Evolutionary conservation across 768 basidiomycete genomes (phyloP).

Genomic region (Tulasnella sp.): DNA sequence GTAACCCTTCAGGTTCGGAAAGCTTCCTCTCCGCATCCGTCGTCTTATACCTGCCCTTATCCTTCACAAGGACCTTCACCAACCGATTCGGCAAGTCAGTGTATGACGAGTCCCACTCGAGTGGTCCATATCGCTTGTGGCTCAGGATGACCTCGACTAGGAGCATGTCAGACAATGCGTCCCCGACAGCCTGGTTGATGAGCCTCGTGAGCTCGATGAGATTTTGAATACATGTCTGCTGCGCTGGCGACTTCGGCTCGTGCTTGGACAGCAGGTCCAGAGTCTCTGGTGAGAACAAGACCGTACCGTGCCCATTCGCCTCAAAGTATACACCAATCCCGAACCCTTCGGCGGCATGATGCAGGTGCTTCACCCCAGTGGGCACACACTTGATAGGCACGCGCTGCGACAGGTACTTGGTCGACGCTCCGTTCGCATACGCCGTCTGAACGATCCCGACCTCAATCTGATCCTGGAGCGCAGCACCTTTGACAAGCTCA

Average conservation of each 20-base stretch:
- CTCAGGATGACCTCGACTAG: constrained; percentile 88
- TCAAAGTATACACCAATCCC: constrained; percentile 99
- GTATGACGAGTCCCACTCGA: constrained; percentile 90
- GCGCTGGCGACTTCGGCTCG: constrained; percentile 71
- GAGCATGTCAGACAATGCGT: constrained; percentile 91
- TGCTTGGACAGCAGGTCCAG: constrained; percentile 48
- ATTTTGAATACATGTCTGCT: constrained; percentile 67
- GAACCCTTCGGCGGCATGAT: constrained; percentile 91
- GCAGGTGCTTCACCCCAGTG: constrained; percentile 96
- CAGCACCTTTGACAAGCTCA: constrained; percentile 76
- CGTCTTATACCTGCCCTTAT: constrained; percentile 77
- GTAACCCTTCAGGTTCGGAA: constrained; percentile 67
- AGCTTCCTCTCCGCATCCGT: constrained; percentile 89
- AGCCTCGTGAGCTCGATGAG: constrained; percentile 67
- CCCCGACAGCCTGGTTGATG: constrained; percentile 97
- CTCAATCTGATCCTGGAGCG: constrained; percentile 62
- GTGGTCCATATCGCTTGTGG: constrained; percentile 71
- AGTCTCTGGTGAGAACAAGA: constrained; percentile 77
- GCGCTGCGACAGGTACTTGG: constrained; percentile 81
- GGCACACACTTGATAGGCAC: constrained; percentile 90
- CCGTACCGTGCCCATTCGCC: constrained; percentile 97
- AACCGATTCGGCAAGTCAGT: constrained; percentile 88
- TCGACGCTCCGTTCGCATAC: constrained; percentile 96
- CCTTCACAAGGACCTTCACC: constrained; percentile 81
- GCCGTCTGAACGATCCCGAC: constrained; percentile 98